Conservation (phyloP, 208 protist genomes). For the Cochliopodium minus region DNA sequence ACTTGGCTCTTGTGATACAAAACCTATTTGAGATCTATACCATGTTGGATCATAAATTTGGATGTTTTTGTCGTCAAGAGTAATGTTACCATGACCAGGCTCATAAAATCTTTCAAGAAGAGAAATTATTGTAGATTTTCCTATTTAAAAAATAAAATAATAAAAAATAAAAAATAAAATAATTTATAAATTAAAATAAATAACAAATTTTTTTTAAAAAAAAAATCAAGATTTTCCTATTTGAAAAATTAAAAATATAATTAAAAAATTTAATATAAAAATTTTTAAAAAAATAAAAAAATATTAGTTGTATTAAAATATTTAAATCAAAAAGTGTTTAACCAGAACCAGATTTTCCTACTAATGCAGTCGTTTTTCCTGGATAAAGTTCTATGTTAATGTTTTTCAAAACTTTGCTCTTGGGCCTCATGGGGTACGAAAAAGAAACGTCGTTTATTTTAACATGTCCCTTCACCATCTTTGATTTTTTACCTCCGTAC, state of each 20-base stretch:
- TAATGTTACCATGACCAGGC: conserved; percentile 17
- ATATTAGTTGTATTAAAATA: no score
- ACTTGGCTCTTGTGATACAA: conserved; percentile 61
- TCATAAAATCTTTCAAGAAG: not conserved
- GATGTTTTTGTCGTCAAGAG: conserved; percentile 43
- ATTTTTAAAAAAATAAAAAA: no score
- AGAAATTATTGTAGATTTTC: not conserved
- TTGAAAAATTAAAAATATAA: no score
- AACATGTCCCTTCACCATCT: not conserved
- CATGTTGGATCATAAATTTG: conserved; percentile 30
- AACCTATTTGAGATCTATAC: conserved; percentile 44
- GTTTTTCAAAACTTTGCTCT: not conserved
- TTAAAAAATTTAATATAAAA: no score
- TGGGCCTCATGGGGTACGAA: conserved; percentile 1
- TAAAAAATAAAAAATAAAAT: not conserved
- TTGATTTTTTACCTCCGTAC: no score
- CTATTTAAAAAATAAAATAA: not conserved
- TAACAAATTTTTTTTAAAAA: no score
- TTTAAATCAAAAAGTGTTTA: no score
- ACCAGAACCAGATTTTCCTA: conserved; percentile 6
- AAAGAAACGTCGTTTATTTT: not conserved
- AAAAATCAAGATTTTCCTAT: no score
- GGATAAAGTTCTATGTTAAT: conserved; percentile 3
- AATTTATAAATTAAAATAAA: no score
- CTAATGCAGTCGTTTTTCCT: not conserved